phyloP scores from a whole-genome alignment of 2,329 filamentous ascomycete species.

The Botrytis pseudocinerea region DNA sequence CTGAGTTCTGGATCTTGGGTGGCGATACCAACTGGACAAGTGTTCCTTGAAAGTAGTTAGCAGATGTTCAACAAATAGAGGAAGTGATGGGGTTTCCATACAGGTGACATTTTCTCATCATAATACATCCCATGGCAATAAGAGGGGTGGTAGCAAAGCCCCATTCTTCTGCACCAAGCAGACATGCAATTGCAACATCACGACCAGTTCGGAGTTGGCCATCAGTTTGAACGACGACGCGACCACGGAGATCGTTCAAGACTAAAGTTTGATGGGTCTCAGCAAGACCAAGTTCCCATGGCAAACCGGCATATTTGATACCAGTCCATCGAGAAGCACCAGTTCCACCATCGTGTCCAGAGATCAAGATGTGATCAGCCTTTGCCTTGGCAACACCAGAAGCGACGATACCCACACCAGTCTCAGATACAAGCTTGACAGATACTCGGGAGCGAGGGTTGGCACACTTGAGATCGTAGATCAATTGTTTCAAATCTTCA shows the following conservation, averaged over 20 bases:
- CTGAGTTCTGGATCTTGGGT: constrained; percentile 93
- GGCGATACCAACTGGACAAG: constrained; percentile 88
- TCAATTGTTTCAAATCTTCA: constrained; percentile 95
- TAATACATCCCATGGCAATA: constrained; percentile 95
- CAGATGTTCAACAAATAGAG: not conserved
- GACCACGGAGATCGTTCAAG: constrained; percentile 90
- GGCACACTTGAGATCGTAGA: constrained; percentile 96
- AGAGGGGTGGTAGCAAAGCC: constrained; percentile 93
- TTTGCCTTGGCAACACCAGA: constrained; percentile 98
- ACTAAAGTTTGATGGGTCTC: constrained; percentile 97
- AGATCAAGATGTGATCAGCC: constrained; percentile 94
- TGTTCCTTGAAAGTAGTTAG: constrained; percentile 52
- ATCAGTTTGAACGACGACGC: constrained; percentile 94
- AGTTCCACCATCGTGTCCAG: constrained; percentile 94
- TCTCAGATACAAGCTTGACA: constrained; percentile 96
- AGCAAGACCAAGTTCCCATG: constrained; percentile 94
- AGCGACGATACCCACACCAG: constrained; percentile 94
- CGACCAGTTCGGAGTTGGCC: constrained; percentile 90
- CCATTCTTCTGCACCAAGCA: constrained; percentile 97
- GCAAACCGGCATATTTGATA: constrained; percentile 96
- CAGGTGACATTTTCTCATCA: constrained; percentile 73
- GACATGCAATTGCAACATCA: constrained; percentile 90
- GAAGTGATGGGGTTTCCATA: constrained; percentile 43
- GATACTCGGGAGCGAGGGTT: constrained; percentile 90
- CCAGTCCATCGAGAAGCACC: constrained; percentile 97